A percentile compares a stretch with the other conserved stretches of the same genome.
Conservation (phyloP, 1,284 basidiomycete genomes). For the Sporisorium scitamineum region DNA sequence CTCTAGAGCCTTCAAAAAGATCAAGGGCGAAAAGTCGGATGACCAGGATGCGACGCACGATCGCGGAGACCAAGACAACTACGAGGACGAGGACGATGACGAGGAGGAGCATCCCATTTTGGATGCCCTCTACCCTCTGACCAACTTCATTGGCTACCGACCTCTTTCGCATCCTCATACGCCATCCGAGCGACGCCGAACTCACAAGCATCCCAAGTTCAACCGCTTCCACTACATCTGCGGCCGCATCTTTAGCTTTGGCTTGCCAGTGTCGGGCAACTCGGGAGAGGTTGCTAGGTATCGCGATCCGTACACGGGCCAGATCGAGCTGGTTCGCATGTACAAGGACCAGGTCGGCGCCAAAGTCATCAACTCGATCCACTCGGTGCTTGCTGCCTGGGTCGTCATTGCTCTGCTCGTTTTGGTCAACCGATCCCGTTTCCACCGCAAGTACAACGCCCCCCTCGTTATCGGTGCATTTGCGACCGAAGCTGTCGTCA, state of each 20-base stretch:
- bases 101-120: slow-evolving; percentile 26
- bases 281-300: slow-evolving; percentile 27
- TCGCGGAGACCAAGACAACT: background rate
- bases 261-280: slow-evolving; percentile 25
- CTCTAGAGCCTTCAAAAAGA: slow-evolving; percentile 10
- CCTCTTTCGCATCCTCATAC: slow-evolving; percentile 44
- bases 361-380: slow-evolving; percentile 39
- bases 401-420: slow-evolving; percentile 31
- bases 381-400: slow-evolving; percentile 41
- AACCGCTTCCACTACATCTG: slow-evolving; percentile 43
- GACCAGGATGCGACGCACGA: background rate
- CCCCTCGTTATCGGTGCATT: slow-evolving; percentile 52
- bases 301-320: slow-evolving; percentile 33
- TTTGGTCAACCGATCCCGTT: slow-evolving; percentile 27
- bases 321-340: slow-evolving; percentile 32
- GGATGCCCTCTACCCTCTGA: slow-evolving; percentile 33
- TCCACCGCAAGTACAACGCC: slow-evolving; percentile 35
- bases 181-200: slow-evolving; percentile 17
- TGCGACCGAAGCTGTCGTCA: slow-evolving; percentile 62
- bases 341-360: slow-evolving; percentile 28
- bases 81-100: slow-evolving; percentile 9
- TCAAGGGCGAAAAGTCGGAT: slow-evolving; percentile 14
- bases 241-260: slow-evolving; percentile 37
- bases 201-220: slow-evolving; percentile 15
- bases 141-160: slow-evolving; percentile 45